Evolutionary conservation across 192 early-diverging fungal genomes (phyloP).

Genomic region (Coemansia sp.): DNA sequence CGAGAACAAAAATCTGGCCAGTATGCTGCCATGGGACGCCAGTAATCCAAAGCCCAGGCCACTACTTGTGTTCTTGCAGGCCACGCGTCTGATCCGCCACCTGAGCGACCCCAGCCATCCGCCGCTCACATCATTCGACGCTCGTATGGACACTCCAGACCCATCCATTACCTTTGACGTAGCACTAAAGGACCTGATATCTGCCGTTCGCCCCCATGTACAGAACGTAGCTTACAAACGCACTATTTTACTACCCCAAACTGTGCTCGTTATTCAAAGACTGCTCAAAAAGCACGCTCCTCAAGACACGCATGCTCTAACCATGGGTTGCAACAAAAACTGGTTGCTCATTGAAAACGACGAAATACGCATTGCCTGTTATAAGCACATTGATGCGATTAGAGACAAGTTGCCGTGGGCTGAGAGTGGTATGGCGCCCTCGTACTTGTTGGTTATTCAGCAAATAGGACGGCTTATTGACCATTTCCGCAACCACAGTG

Average conservation of each 20-base stretch:
- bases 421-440: not conserved
- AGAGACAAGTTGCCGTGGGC: not conserved
- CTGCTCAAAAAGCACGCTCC: too few relatives aligned
- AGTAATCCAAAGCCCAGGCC: not conserved
- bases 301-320: not conserved
- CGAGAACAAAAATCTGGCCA: not conserved
- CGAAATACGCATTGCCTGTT: not conserved
- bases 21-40: not conserved
- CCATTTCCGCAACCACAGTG: not conserved
- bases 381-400: not conserved
- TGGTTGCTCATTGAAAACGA: not conserved
- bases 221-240: too few relatives aligned
- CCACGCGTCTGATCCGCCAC: not conserved
- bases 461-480: not conserved
- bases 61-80: not conserved
- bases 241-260: too few relatives aligned
- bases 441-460: not conserved
- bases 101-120: not conserved
- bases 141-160: not conserved
- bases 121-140: not conserved
- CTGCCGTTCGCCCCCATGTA: too few relatives aligned
- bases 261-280: too few relatives aligned
- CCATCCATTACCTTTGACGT: not conserved
- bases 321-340: not conserved
- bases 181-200: not conserved